Percentiles rank a stretch among this genome's conserved stretches.
Conservation (phyloP, 2,329 filamentous ascomycete species). For the Leptographium radiaticola region DNA sequence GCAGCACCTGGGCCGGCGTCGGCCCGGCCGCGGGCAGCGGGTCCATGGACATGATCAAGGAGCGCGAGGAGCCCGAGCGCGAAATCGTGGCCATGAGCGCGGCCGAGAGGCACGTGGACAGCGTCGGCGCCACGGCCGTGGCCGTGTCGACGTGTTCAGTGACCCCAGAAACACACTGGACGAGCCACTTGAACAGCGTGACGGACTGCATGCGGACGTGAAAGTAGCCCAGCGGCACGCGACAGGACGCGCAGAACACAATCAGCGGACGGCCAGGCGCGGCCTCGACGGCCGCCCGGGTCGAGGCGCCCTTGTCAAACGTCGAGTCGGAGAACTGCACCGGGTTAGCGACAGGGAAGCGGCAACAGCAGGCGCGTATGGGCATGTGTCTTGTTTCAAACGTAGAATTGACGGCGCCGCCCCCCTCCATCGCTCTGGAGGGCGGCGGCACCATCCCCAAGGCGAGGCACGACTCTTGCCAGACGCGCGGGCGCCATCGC, state of each 20-base stretch:
- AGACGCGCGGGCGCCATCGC: slow-evolving; percentile 3
- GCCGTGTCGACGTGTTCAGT: slow-evolving; percentile 1
- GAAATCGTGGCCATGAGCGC: slow-evolving; percentile 39
- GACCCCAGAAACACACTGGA: slow-evolving; percentile 20
- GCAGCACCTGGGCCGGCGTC: slow-evolving; percentile 19
- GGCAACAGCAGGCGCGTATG: too few relatives aligned
- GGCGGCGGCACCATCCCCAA: slow-evolving; percentile 28
- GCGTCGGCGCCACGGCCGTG: not conserved
- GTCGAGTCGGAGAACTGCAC: slow-evolving; percentile 25
- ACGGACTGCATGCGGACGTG: slow-evolving; percentile 30
- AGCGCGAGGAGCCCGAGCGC: slow-evolving; percentile 45
- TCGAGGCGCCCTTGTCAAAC: slow-evolving; percentile 15
- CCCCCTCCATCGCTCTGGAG: slow-evolving; percentile 33
- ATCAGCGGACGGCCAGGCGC: slow-evolving; percentile 16
- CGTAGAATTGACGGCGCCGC: slow-evolving; percentile 17
- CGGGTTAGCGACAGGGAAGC: not conserved
- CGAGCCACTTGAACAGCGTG: slow-evolving; percentile 45
- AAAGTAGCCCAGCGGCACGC: slow-evolving; percentile 32
- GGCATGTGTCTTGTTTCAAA: too few relatives aligned
- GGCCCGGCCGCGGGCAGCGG: not conserved
- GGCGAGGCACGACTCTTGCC: not conserved
- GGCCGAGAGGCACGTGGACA: slow-evolving; percentile 37
- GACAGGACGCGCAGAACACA: slow-evolving; percentile 33
- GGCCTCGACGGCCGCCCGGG: slow-evolving; percentile 14
- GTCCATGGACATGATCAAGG: slow-evolving; percentile 31